A percentile compares a stretch with the other conserved stretches of the same genome.
Evolutionary conservation across 2,329 filamentous ascomycete species (phyloP).

Genomic region (Huntiella omanensis): DNA sequence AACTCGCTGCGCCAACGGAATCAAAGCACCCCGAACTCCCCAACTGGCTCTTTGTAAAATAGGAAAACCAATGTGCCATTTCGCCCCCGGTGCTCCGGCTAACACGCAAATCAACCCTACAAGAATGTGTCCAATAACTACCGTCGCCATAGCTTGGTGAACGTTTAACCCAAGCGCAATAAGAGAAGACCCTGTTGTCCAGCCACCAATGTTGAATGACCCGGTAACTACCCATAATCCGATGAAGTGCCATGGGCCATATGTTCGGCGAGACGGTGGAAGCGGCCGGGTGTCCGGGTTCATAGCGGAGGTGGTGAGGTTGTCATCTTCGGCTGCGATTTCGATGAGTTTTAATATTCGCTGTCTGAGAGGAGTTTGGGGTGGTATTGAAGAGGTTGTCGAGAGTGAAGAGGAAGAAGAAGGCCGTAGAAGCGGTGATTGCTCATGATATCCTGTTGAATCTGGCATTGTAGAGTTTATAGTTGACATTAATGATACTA

Average conservation of each 20-base stretch:
- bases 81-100: constrained; percentile 23
- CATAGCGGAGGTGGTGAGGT: constrained; percentile 7
- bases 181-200: constrained; percentile 19
- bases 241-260: constrained; percentile 18
- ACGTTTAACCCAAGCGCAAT: constrained; percentile 25
- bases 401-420: not conserved
- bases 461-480: not conserved
- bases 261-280: constrained; percentile 16
- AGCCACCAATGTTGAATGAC: constrained; percentile 19
- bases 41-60: constrained; percentile 22
- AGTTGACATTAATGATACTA: not conserved
- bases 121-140: constrained; percentile 24
- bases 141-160: constrained; percentile 24
- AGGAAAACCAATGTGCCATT: constrained; percentile 23
- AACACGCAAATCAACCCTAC: constrained; percentile 25
- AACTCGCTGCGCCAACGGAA: constrained; percentile 24
- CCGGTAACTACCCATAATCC: constrained; percentile 19
- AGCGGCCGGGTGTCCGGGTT: constrained; percentile 17
- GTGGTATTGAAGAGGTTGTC: not conserved
- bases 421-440: not conserved
- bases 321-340: constrained; percentile 1
- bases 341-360: not conserved
- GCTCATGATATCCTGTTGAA: not conserved
- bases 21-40: constrained; percentile 23
- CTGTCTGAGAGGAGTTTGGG: not conserved